Conservation (phyloP, 2,329 filamentous ascomycete species). For the Coniella vitis region DNA sequence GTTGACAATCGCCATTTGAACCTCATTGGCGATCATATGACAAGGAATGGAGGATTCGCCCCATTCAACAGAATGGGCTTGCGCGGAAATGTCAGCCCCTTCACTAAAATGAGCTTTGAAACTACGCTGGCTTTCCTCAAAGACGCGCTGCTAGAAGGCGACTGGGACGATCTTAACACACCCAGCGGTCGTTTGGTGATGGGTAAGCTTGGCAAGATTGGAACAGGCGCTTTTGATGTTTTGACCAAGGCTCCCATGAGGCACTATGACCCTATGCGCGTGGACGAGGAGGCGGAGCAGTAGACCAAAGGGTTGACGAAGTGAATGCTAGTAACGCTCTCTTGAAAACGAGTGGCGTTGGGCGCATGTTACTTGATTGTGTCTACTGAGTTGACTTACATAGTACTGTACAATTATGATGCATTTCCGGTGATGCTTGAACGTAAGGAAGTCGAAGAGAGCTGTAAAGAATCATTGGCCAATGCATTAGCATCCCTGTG, state of each 20-base stretch:
- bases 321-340: neutral
- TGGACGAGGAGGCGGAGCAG: conserved; percentile 15
- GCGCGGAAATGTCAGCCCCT: conserved; percentile 75
- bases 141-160: conserved; percentile 83
- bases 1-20: conserved; percentile 91
- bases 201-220: conserved; percentile 73
- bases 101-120: conserved; percentile 99
- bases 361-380: conserved; percentile 8
- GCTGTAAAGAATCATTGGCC: too few relatives aligned
- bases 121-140: conserved; percentile 91
- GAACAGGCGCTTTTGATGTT: conserved; percentile 90
- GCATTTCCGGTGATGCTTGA: neutral
- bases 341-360: neutral
- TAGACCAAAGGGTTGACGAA: neutral
- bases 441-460: too few relatives aligned
- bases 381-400: neutral
- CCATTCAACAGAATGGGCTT: conserved; percentile 91
- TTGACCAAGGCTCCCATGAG: conserved; percentile 54
- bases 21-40: conserved; percentile 97
- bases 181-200: conserved; percentile 86
- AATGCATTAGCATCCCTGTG: too few relatives aligned
- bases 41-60: conserved; percentile 79
- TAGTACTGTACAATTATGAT: neutral
- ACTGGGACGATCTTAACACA: conserved; percentile 80
- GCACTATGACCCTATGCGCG: conserved; percentile 32